phyloP scores from a whole-genome alignment of 495 filamentous ascomycete species.

The Hyphodiscus hymeniophilus region DNA sequence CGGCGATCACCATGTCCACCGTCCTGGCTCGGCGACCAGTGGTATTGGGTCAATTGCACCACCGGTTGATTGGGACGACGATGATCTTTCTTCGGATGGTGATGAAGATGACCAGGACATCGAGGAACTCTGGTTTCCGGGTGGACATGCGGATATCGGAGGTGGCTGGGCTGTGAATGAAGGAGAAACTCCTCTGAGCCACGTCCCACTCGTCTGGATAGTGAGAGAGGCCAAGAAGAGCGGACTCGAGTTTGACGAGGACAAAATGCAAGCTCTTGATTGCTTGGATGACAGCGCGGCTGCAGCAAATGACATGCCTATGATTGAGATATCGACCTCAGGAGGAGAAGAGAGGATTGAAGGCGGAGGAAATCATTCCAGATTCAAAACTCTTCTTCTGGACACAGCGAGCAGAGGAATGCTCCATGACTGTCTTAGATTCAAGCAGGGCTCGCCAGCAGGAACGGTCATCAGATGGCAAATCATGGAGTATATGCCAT shows the following conservation, averaged over 20 bases:
- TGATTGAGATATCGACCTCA: background rate
- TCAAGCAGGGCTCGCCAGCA: constrained; percentile 50
- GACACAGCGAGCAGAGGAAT: constrained; percentile 49
- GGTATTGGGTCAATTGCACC: background rate
- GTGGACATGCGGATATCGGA: constrained; percentile 72
- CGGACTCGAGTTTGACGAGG: constrained; percentile 60
- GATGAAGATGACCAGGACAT: constrained; percentile 21
- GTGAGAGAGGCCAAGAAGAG: constrained; percentile 68
- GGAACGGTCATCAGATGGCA: constrained; percentile 64
- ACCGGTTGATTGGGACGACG: background rate
- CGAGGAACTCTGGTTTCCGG: constrained; percentile 33
- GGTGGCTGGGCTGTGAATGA: constrained; percentile 66
- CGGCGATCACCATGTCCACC: background rate
- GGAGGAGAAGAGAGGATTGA: background rate
- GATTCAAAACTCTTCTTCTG: constrained; percentile 49
- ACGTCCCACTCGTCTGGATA: constrained; percentile 79
- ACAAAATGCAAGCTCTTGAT: constrained; percentile 60
- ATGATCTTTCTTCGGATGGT: background rate
- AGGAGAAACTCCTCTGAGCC: constrained; percentile 55
- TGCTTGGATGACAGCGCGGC: constrained; percentile 31
- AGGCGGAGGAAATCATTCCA: constrained; percentile 1
- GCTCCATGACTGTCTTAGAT: constrained; percentile 70
- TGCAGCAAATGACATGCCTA: constrained; percentile 6
- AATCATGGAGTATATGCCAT: constrained; percentile 79
- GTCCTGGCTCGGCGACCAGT: background rate